Percentiles rank a stretch among this genome's conserved stretches.
Evolutionary conservation across 805 yeast species (phyloP).

Genomic region (Kodamaea laetipori): DNA sequence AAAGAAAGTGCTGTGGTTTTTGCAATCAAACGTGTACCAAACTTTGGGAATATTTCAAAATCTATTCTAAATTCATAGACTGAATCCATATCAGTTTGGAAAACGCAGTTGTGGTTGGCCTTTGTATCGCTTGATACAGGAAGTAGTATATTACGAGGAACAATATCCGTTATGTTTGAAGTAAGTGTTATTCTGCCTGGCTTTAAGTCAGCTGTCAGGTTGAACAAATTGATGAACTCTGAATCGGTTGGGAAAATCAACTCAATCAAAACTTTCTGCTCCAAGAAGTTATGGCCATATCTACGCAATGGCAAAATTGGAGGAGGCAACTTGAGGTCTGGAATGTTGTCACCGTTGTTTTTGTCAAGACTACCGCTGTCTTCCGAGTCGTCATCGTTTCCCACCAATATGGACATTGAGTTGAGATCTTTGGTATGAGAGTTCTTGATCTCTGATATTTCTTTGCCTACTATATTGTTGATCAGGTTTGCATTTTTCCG

Average conservation of each 20-base stretch:
- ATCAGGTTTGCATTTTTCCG: not conserved
- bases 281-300: slow-evolving; percentile 94
- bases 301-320: slow-evolving; percentile 92
- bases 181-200: slow-evolving; percentile 86
- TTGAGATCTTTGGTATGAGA: slow-evolving; percentile 4
- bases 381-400: slow-evolving; percentile 37
- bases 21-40: slow-evolving; percentile 90
- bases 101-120: slow-evolving; percentile 63
- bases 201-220: slow-evolving; percentile 43
- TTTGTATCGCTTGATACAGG: slow-evolving; percentile 65
- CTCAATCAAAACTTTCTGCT: slow-evolving; percentile 83
- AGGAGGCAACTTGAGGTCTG: slow-evolving; percentile 91
- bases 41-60: slow-evolving; percentile 90
- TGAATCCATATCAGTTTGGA: slow-evolving; percentile 79
- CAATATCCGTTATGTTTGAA: slow-evolving; percentile 72
- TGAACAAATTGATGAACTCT: slow-evolving; percentile 50
- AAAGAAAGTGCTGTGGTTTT: slow-evolving; percentile 78
- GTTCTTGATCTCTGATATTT: slow-evolving; percentile 1
- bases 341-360: slow-evolving; percentile 66
- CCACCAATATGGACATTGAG: slow-evolving; percentile 32
- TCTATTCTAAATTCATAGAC: slow-evolving; percentile 65
- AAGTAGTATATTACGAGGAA: slow-evolving; percentile 81
- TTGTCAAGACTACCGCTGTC: slow-evolving; percentile 38
- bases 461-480: slow-evolving; percentile 6
- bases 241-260: slow-evolving; percentile 58